Evolutionary conservation across 2,329 filamentous ascomycete genomes (phyloP).

Genomic region (Aspergillus ruber): DNA sequence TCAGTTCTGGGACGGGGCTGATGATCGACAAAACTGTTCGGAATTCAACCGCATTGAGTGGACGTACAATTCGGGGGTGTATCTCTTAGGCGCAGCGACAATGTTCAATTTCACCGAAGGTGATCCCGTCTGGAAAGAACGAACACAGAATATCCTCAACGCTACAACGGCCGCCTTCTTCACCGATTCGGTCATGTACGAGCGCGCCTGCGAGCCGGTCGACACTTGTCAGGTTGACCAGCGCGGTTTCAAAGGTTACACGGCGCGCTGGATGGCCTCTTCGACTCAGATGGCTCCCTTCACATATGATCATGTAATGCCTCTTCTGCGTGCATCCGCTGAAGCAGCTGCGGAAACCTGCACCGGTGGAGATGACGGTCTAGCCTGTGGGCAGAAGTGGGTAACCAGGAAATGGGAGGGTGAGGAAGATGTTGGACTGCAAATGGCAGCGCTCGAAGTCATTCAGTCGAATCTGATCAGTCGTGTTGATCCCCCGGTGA

Average conservation of each 20-base stretch:
- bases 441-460: conserved; percentile 34
- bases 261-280: conserved; percentile 54
- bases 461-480: conserved; percentile 29
- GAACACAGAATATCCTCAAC: conserved; percentile 49
- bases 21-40: conserved; percentile 47
- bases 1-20: conserved; percentile 51
- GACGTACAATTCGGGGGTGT: conserved; percentile 53
- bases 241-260: conserved; percentile 60
- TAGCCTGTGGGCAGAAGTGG: conserved; percentile 39
- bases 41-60: conserved; percentile 49
- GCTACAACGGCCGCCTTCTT: conserved; percentile 48
- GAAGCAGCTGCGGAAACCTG: conserved; percentile 50
- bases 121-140: conserved; percentile 46
- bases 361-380: conserved; percentile 38
- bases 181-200: conserved; percentile 48
- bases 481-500: conserved; percentile 24
- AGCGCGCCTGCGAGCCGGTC: conserved; percentile 53
- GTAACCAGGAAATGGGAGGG: conserved; percentile 30
- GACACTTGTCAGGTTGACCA: conserved; percentile 57
- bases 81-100: conserved; percentile 49
- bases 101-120: conserved; percentile 49
- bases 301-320: conserved; percentile 45
- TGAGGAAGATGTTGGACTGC: conserved; percentile 32
- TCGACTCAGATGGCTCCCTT: conserved; percentile 54
- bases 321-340: conserved; percentile 49